Evolutionary conservation across 208 protist genomes (phyloP), one percentile per base, ranked within the genome.

Genomic region (Leishmania tropica): DNA sequence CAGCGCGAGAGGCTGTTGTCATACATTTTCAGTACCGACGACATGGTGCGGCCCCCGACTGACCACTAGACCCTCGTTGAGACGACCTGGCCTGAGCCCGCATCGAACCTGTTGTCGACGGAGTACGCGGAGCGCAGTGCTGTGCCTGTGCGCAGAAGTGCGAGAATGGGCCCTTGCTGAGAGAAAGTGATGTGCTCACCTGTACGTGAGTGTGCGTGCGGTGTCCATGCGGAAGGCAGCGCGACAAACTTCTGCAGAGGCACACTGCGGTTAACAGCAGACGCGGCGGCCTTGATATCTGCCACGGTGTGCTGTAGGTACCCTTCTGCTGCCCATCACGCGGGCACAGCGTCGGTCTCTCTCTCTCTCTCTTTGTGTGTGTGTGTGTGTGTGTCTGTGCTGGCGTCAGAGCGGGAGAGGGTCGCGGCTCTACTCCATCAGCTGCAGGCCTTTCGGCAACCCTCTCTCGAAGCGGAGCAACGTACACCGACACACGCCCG

Each of bases 1-100:
- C 28, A 48, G 60, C 42, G 47, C 13, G 79, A 62, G 47, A 79
- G 80, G 68, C 21, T 86, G 65, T 74, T 82, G 7, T 76, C 64
- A 5, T 80, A 68, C 40, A 37, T 65, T 40, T 42, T n/a, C 37
- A 28, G 24, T 17, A 68, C 56, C 56, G 73, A 31, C 17, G 53
- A 21, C 35, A 45, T 35, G 53, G 73, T 11, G 45, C 13, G 13
- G 45, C 40, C 70, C 37, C 24, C 70, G 28, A 74, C 48, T 72
- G 56, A 24, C 40, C 17, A n/a, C 67, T n/a, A 65, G 37, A 17
- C 40, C 8, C 15, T 24, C 21, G 21, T 28, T 72, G 31, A 10
- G 67, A 47, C 21, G 2, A n/a, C 40, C 40, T 47, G 67, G 19
- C n/a, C 37, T 45, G 31, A 48, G 8, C 31, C 24, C 37, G 19